Base-by-base conservation (phyloP, 306 rosid species). In the Coriaria nepalensis region DNA sequence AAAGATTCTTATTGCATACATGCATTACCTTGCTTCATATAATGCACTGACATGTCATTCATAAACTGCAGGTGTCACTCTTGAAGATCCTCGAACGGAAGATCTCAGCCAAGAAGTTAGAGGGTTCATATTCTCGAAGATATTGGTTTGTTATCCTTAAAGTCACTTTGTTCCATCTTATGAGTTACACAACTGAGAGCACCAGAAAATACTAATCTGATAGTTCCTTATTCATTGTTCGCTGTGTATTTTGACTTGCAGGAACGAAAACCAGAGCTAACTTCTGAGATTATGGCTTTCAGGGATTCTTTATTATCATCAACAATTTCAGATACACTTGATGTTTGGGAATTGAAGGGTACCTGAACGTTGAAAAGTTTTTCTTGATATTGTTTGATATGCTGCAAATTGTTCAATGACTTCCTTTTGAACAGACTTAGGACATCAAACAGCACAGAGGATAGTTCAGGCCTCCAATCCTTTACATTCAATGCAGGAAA, bases 271-370 rank as follows among this genome's bases (percentile, higher is more conserved):
- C 95, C 92, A 5, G 94, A 90, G 59, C 73, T 81, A 55, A 71
- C 83, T 43, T 77, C 92, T 53, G 95, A 82, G 76, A 49, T 90
- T 64, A 90, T 90, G 95, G 82, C 85, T 60, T 90, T 90, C 70
- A 71, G 98, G 76, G 98, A 90, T 77, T 75, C 69, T 75, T 72
- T 90, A 43, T 70, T 90, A 71, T 85, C 95, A 56, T 77, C 98
- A 59, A 81, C 95, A 37, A 63, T 75, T 51, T 90, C 95, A 37
- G 95, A 90, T 68, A 82, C 94, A 14, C 95, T 90, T 56, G 86
- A 90, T 67, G 95, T 90, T 68, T 90, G 95, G 98, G 95, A 90
- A 65, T 76, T 90, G 7, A 90, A 90, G 73, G 98, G 95, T 88
- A 65, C 68, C 63, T 43, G 38, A 37, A 64, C 45, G 42, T 48